These are phyloP conservation scores for Gynochthodes officinalis DNA, from an alignment of 257 asterid species.

Conservation along the genomic window DNA sequence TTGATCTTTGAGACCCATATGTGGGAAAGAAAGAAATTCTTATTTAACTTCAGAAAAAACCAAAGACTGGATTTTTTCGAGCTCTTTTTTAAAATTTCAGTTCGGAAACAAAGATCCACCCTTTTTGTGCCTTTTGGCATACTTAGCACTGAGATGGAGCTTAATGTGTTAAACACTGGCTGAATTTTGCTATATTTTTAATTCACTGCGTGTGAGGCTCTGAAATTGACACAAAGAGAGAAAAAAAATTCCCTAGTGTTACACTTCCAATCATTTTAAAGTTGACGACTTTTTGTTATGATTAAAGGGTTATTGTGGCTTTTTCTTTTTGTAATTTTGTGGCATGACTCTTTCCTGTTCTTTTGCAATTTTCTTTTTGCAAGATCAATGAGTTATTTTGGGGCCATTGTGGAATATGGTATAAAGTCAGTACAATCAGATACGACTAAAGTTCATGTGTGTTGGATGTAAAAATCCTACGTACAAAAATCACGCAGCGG, in stretches of 20 bases:
- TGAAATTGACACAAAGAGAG: background rate
- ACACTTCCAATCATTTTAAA: constrained; percentile 29
- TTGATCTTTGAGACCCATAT: background rate
- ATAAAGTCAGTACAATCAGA: constrained; percentile 33
- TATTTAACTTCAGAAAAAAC: background rate
- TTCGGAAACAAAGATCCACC: background rate
- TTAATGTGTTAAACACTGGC: background rate
- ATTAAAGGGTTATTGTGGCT: constrained; percentile 30
- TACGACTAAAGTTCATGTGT: constrained; percentile 47
- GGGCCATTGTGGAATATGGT: constrained; percentile 18
- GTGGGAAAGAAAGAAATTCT: background rate
- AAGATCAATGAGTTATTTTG: constrained; percentile 23
- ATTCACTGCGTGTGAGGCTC: background rate
- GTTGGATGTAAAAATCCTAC: too few relatives aligned
- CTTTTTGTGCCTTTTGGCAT: background rate
- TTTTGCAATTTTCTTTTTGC: constrained; percentile 15
- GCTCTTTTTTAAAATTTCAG: too few relatives aligned
- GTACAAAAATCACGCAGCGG: too few relatives aligned
- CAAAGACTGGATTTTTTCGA: too few relatives aligned
- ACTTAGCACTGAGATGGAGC: background rate
- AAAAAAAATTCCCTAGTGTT: background rate
- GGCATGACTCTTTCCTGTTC: constrained; percentile 20
- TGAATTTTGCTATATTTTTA: background rate
- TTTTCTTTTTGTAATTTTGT: constrained; percentile 40
- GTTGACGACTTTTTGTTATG: constrained; percentile 35